Conservation (phyloP, 257 asterid genomes). For the Solanum dulcamara region DNA sequence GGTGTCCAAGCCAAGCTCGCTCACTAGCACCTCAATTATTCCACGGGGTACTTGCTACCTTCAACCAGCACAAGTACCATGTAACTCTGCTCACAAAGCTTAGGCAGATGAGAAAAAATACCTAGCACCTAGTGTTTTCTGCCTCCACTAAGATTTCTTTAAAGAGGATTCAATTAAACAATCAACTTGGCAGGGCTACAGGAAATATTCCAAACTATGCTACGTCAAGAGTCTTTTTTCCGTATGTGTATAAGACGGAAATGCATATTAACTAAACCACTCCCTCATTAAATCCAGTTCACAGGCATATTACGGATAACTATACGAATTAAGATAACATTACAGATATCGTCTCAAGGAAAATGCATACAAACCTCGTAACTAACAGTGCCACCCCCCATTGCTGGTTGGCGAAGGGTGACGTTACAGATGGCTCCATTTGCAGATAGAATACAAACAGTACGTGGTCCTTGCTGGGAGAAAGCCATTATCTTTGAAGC, state of each 20-base stretch:
- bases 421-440: slow-evolving; percentile 84
- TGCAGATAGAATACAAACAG: slow-evolving; percentile 83
- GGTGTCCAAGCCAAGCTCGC: not conserved
- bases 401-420: slow-evolving; percentile 77
- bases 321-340: not conserved
- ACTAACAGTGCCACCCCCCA: slow-evolving; percentile 67
- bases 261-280: not conserved
- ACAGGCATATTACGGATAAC: not conserved
- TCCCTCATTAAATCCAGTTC: not conserved
- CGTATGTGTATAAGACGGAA: not conserved
- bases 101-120: not conserved
- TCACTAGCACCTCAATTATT: not conserved
- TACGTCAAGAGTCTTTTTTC: not conserved
- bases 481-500: slow-evolving; percentile 72
- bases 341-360: not conserved
- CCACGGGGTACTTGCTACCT: not conserved
- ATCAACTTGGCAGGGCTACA: not conserved
- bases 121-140: not conserved
- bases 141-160: not conserved
- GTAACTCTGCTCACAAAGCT: not conserved
- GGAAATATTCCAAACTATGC: not conserved
- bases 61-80: not conserved
- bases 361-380: slow-evolving; percentile 55
- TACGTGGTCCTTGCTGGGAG: slow-evolving; percentile 93
- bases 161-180: not conserved